Evolutionary conservation across 1,284 basidiomycete species (phyloP).

Genomic region (Moniliella sp.): DNA sequence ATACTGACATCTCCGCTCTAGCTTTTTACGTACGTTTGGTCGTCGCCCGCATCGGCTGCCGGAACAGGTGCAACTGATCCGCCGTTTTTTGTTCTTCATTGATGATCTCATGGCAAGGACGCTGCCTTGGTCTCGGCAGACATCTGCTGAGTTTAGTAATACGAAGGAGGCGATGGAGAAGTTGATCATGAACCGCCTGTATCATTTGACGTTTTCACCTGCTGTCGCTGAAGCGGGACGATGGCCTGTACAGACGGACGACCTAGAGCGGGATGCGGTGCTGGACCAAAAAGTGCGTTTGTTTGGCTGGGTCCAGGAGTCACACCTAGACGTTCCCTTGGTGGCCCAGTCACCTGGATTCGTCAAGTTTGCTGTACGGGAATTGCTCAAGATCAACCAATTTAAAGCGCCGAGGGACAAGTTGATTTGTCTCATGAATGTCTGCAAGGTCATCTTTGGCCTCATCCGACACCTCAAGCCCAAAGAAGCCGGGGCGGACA

Average conservation of each 20-base stretch:
- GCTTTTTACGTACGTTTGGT: conserved; percentile 29
- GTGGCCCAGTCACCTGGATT: conserved; percentile 46
- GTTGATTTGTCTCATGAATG: conserved; percentile 86
- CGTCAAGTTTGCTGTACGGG: conserved; percentile 72
- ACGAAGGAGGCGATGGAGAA: conserved; percentile 98
- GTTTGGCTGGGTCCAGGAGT: conserved; percentile 70
- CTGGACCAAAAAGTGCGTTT: conserved; percentile 67
- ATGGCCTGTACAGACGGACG: conserved; percentile 48
- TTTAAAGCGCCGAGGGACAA: conserved; percentile 97
- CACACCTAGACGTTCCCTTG: conserved; percentile 50
- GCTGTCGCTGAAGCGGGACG: conserved; percentile 23
- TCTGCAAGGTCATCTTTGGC: conserved; percentile 92
- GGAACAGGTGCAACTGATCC: conserved; percentile 31
- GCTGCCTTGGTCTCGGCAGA: conserved; percentile 23
- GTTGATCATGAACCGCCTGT: conserved; percentile 89
- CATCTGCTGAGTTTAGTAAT: conserved; percentile 72
- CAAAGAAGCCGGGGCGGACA: conserved; percentile 42
- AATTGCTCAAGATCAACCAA: conserved; percentile 77
- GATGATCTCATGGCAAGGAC: conserved; percentile 21
- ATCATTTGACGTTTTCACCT: conserved; percentile 36
- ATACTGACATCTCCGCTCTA: background rate
- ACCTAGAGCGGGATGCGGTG: conserved; percentile 77
- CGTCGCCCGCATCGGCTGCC: conserved; percentile 26
- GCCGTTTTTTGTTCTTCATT: conserved; percentile 31
- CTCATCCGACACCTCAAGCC: conserved; percentile 5